A percentile compares a stretch with the other conserved stretches of the same genome.
phyloP scores from a whole-genome alignment of 306 rosid species.

The Prunus armeniaca region DNA sequence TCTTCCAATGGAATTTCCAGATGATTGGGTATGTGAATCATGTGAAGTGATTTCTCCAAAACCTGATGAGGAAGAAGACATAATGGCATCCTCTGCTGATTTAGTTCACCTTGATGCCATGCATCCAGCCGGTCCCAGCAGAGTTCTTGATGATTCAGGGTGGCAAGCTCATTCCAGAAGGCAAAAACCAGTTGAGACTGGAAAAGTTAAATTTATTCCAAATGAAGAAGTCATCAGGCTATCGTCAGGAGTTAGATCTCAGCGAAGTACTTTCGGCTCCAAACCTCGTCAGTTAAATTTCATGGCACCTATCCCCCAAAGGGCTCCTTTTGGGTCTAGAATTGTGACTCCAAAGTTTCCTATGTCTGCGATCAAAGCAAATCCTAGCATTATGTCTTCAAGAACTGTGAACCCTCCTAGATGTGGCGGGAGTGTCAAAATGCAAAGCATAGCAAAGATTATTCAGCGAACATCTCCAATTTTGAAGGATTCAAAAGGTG shows the following conservation, averaged over 20 bases:
- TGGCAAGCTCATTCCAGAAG: slow-evolving; percentile 26
- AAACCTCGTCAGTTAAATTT: slow-evolving; percentile 18
- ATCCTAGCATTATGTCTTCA: slow-evolving; percentile 11
- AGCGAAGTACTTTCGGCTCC: neutral
- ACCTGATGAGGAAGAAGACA: slow-evolving; percentile 4
- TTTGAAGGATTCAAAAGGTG: slow-evolving; percentile 35
- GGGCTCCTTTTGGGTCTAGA: slow-evolving; percentile 16
- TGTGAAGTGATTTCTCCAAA: slow-evolving; percentile 30
- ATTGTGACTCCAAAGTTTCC: slow-evolving; percentile 12
- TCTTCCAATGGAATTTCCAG: slow-evolving; percentile 8
- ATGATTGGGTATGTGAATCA: slow-evolving; percentile 54
- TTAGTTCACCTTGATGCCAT: neutral
- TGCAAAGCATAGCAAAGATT: slow-evolving; percentile 13
- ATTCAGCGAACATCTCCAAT: slow-evolving; percentile 28
- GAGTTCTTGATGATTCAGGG: slow-evolving; percentile 16
- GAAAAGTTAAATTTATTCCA: slow-evolving; percentile 60
- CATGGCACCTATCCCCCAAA: neutral
- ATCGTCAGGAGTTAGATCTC: slow-evolving; percentile 19
- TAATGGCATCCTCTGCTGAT: neutral
- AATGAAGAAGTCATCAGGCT: slow-evolving; percentile 62
- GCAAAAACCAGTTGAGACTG: slow-evolving; percentile 22
- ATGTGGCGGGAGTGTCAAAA: neutral
- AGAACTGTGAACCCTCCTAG: slow-evolving; percentile 27
- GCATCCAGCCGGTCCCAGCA: slow-evolving; percentile 4
- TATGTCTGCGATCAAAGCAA: slow-evolving; percentile 9